Evolutionary conservation across 1,139 yeast genomes (phyloP).

Genomic region (Yamadazyma atlantica): DNA sequence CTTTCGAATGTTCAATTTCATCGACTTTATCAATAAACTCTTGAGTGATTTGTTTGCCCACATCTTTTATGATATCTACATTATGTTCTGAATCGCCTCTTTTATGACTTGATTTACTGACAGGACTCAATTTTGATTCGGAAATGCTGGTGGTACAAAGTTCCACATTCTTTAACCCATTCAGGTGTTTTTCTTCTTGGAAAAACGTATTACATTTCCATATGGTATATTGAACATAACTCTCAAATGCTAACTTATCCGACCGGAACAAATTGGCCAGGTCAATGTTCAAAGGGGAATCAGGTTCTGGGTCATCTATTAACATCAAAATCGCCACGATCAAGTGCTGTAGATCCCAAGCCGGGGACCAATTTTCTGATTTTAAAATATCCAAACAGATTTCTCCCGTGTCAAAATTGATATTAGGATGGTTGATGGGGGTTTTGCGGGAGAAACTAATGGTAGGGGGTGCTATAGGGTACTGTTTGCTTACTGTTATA

Average conservation of each 20-base stretch:
- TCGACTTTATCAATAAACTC: slow-evolving; percentile 16
- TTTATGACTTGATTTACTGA: too few species aligned
- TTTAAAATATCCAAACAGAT: slow-evolving; percentile 81
- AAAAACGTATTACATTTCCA: slow-evolving; percentile 35
- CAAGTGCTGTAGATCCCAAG: slow-evolving; percentile 77
- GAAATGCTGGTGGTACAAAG: too few species aligned
- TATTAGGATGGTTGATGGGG: slow-evolving; percentile 74
- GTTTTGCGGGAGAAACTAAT: slow-evolving; percentile 44
- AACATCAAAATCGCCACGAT: slow-evolving; percentile 70
- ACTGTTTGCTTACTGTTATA: slow-evolving; percentile 50
- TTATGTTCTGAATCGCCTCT: background rate
- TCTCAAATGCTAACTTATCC: slow-evolving; percentile 56
- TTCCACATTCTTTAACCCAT: slow-evolving; percentile 10
- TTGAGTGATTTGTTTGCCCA: slow-evolving; percentile 17
- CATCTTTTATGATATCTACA: slow-evolving; percentile 13
- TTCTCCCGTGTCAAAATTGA: slow-evolving; percentile 68
- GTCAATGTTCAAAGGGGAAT: slow-evolving; percentile 83
- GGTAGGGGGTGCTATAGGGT: slow-evolving; percentile 72
- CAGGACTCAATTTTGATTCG: too few species aligned
- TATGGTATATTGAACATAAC: slow-evolving; percentile 62
- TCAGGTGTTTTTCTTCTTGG: slow-evolving; percentile 12
- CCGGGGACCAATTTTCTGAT: slow-evolving; percentile 76
- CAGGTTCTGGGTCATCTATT: slow-evolving; percentile 77
- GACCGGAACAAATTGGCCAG: slow-evolving; percentile 72
- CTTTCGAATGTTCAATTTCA: slow-evolving; percentile 16